Base-by-base conservation (phyloP, 129 eudicot genomes). In the Artemisia argyi region DNA sequence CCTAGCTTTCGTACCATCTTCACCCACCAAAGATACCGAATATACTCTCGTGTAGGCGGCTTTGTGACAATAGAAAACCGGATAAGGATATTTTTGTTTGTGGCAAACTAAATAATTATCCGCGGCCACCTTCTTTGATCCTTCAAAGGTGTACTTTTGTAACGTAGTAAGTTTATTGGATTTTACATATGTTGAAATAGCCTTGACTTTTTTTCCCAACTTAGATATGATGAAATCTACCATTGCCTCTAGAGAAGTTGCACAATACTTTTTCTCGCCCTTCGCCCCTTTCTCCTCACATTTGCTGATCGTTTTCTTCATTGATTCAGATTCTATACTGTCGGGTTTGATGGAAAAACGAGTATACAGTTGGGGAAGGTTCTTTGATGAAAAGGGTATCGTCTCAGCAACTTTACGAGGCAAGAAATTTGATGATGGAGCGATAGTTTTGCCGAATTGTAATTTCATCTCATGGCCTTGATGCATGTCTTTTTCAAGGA, bases 241-340 rank as follows among this genome's bases (percentile, higher is more conserved):
- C 89, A 89, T 86, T 47, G 89, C 78, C 65, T 89, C 96, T 59
- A 89, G 46, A 10, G 92, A 86, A 65, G 96, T 86, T 3, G 89
- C 92, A 24, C 96, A 89, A 39, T 48, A 61, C 62, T 80, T 82
- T 76, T 84, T 83, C 54, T 82, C 96, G 9, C 92, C 92, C 52
- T 77, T 65, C 42, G 76, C 61, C 7, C 71, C 67, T 9, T 53
- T 61, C 51, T 80, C 86, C 77, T 86, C 93, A 35, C 96, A 89
- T 8, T 73, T 83, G 1, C 24, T 58, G 42, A 89, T 80, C 1
- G 90, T 83, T 17, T 75, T 61, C 81, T 71, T 76, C 46, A 89
- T 74, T 14, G 56, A 52, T 26, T 84, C 79, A 5, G 96, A 87
- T 59, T 87, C 85, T 11, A 50, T 16, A 0, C 85, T 82, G 39